Conservation (phyloP, 192 early-diverging fungal genomes). For the Coemansia sp. region DNA sequence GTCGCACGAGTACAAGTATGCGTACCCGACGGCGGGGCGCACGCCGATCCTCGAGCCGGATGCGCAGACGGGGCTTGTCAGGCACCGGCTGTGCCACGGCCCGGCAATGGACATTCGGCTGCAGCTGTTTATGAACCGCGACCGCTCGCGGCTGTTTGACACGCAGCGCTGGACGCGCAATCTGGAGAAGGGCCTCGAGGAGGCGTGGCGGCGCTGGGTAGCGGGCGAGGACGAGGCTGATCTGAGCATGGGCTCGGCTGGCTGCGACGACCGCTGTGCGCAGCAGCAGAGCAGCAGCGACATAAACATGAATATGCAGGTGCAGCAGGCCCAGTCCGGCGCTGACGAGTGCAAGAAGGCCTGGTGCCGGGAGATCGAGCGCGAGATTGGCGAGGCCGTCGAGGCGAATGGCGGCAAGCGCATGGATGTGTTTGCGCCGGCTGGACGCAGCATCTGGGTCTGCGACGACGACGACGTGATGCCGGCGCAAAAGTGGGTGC, state of each 20-base stretch:
- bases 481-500: slow-evolving; percentile 44
- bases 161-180: slow-evolving; percentile 81
- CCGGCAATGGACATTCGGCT: slow-evolving; percentile 63
- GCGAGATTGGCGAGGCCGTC: slow-evolving; percentile 16
- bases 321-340: slow-evolving; percentile 2
- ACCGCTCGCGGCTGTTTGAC: slow-evolving; percentile 81
- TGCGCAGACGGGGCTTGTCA: slow-evolving; percentile 26
- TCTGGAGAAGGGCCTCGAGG: slow-evolving; percentile 67
- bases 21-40: slow-evolving; percentile 3
- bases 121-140: slow-evolving; percentile 73
- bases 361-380: slow-evolving; percentile 36
- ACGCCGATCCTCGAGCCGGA: slow-evolving; percentile 30
- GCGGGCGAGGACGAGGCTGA: slow-evolving; percentile 42
- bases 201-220: slow-evolving; percentile 74
- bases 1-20: slow-evolving; percentile 29
- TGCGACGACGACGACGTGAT: slow-evolving; percentile 48
- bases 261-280: not conserved
- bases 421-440: slow-evolving; percentile 34
- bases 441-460: slow-evolving; percentile 48
- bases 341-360: slow-evolving; percentile 13
- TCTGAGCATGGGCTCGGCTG: not conserved
- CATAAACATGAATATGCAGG: no score
- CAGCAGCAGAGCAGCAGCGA: not conserved
- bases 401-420: not conserved
- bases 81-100: slow-evolving; percentile 39